A percentile compares a stretch with the other conserved stretches of the same genome.
Conservation (phyloP, 768 basidiomycete species). For the Tricholoma furcatifolium region DNA sequence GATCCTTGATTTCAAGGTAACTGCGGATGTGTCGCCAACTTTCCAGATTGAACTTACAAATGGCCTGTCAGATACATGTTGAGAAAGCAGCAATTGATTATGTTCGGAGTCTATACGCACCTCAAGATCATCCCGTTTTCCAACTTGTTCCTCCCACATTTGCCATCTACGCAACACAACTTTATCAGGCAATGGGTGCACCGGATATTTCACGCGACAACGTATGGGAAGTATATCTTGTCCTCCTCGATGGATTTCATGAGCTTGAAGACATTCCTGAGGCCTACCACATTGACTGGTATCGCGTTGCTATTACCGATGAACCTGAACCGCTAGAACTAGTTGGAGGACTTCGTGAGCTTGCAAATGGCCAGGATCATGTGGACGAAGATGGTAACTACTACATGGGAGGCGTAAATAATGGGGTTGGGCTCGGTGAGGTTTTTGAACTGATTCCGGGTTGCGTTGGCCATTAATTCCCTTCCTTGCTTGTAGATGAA, state of each 20-base stretch:
- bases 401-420: constrained; percentile 7
- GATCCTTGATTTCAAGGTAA: constrained; percentile 34
- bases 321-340: not conserved
- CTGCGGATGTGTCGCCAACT: not conserved
- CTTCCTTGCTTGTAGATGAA: not conserved
- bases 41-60: not conserved
- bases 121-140: constrained; percentile 25
- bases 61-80: not conserved
- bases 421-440: constrained; percentile 2
- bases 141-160: constrained; percentile 29
- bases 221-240: constrained; percentile 6
- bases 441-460: not conserved
- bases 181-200: constrained; percentile 10
- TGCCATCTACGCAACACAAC: not conserved
- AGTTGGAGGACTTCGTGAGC: not conserved
- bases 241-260: not conserved
- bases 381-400: not conserved
- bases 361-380: not conserved
- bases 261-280: not conserved
- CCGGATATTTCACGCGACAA: not conserved
- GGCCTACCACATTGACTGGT: not conserved
- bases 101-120: constrained; percentile 24
- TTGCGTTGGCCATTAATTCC: not conserved
- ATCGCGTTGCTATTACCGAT: not conserved
- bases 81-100: not conserved